These are phyloP conservation scores for Epichloe sibirici DNA, from an alignment of 2,329 filamentous ascomycete species.

Conservation along the genomic window DNA sequence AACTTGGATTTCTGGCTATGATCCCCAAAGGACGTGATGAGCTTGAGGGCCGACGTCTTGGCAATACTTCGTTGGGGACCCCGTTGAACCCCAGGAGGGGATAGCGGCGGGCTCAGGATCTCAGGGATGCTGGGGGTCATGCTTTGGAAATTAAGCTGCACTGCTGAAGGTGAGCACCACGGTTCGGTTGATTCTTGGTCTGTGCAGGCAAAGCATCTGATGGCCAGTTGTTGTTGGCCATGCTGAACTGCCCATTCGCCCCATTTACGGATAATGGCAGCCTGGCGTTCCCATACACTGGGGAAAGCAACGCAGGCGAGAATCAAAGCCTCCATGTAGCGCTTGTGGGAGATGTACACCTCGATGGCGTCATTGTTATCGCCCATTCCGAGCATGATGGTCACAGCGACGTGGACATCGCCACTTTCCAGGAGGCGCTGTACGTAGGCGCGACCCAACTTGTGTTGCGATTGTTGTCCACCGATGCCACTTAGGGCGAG, in stretches of 20 bases:
- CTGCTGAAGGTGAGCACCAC: conserved; percentile 76
- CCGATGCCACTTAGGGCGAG: conserved; percentile 84
- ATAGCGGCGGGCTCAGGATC: conserved; percentile 58
- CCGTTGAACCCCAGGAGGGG: conserved; percentile 52
- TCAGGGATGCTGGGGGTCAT: conserved; percentile 44
- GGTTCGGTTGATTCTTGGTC: conserved; percentile 73
- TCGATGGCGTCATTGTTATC: conserved; percentile 93
- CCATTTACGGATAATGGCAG: conserved; percentile 84
- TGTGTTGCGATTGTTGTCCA: conserved; percentile 63
- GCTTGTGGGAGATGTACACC: conserved; percentile 83
- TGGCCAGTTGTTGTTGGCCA: conserved; percentile 79
- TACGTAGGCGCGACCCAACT: conserved; percentile 80
- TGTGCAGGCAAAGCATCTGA: conserved; percentile 86
- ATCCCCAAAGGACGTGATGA: conserved; percentile 80
- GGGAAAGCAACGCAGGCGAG: conserved; percentile 76
- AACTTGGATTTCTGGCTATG: conserved; percentile 50
- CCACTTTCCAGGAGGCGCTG: conserved; percentile 81
- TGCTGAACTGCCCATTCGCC: conserved; percentile 82
- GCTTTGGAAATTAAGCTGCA: conserved; percentile 43
- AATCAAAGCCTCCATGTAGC: conserved; percentile 85
- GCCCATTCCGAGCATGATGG: conserved; percentile 83
- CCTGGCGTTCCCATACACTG: conserved; percentile 80
- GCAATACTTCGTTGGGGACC: conserved; percentile 52
- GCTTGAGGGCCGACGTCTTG: conserved; percentile 74
- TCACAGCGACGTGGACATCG: conserved; percentile 83